Conservation (phyloP, 1,139 yeast genomes). For the Sporopachydermia cereana region DNA sequence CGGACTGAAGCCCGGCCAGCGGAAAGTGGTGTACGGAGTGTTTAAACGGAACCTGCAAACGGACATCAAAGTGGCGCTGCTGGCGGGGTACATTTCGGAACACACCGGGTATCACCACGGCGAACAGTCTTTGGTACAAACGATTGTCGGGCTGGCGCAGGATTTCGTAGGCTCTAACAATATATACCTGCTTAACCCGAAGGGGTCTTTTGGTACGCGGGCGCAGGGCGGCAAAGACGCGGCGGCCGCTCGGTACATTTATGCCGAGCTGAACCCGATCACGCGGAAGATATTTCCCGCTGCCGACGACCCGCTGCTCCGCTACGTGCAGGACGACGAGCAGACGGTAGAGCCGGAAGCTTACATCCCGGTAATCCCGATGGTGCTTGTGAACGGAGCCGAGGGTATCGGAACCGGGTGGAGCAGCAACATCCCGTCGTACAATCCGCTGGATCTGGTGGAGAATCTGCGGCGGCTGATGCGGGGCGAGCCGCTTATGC, state of each 20-base stretch:
- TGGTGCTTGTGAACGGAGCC: constrained; percentile 86
- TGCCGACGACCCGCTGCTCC: constrained; percentile 67
- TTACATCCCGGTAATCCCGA: constrained; percentile 88
- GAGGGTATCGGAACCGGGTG: constrained; percentile 99
- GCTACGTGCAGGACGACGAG: constrained; percentile 86
- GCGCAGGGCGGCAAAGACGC: constrained; percentile 98
- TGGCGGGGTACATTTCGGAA: constrained; percentile 84
- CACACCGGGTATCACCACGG: constrained; percentile 96
- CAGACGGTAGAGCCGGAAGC: constrained; percentile 92
- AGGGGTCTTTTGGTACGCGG: constrained; percentile 95
- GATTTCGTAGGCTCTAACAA: constrained; percentile 92
- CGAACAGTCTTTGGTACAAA: constrained; percentile 75
- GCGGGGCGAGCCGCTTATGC: constrained; percentile 58
- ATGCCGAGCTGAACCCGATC: constrained; percentile 68
- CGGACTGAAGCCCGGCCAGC: constrained; percentile 95
- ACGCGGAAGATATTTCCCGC: constrained; percentile 71
- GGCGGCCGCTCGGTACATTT: constrained; percentile 96
- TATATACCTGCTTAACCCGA: constrained; percentile 72
- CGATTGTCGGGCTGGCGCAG: constrained; percentile 91
- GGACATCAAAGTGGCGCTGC: constrained; percentile 84
- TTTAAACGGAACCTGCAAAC: constrained; percentile 66
- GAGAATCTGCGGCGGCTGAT: constrained; percentile 60
- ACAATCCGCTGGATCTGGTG: constrained; percentile 77
- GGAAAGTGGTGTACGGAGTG: constrained; percentile 84
- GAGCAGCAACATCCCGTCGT: constrained; percentile 90